Evolutionary conservation across 768 basidiomycete species (phyloP), one percentile per base, ranked within the genome.

Genomic region (Nevesoporus exiguus): DNA sequence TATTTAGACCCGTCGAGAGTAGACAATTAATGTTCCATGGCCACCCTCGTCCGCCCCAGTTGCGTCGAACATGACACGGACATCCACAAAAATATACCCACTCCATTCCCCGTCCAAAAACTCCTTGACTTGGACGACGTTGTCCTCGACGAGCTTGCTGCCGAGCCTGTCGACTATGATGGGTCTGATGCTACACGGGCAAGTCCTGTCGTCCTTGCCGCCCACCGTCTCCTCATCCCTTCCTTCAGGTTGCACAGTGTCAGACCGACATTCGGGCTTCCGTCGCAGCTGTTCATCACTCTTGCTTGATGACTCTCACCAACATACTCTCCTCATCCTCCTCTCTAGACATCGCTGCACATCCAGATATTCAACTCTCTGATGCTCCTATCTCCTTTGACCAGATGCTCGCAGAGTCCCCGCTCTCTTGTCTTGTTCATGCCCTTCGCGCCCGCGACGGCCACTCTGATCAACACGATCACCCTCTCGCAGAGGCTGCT

Each of bases 281-380:
- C n/a, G 84, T 93, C 58, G 74, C 78, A 14, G 77, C 80, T 51
- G 87, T 92, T 30, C 85, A 90, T 61, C 79, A 77, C 54, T 88
- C 87, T 17, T 90, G 87, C 66, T 63, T 92, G 24, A 84, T 83
- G 75, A 87, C 86, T 2, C 74, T 93, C 44, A 82, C 84, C 61
- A 84, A 82, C 66, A 75, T 91, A 21, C 79, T 90, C 21, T 81
- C 82, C 22, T 78, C 90, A 19, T 82, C 30, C 15, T 70, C 70
- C 2, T 31, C 52, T 0, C 11, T 19, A 0, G 7, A 29, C 13
- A 10, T n/a, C 25, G n/a, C 30, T 34, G 9, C 9, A 62, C 71
- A 53, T 82, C 79, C 82, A 52, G 72, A 84, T 24, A n/a, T n/a
- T n/a, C n/a, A n/a, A n/a, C n/a, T n/a, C n/a, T n/a, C n/a, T n/a